Base-by-base conservation (phyloP, 176 grass and related monocot species). In the Aegilops sharonensis region DNA sequence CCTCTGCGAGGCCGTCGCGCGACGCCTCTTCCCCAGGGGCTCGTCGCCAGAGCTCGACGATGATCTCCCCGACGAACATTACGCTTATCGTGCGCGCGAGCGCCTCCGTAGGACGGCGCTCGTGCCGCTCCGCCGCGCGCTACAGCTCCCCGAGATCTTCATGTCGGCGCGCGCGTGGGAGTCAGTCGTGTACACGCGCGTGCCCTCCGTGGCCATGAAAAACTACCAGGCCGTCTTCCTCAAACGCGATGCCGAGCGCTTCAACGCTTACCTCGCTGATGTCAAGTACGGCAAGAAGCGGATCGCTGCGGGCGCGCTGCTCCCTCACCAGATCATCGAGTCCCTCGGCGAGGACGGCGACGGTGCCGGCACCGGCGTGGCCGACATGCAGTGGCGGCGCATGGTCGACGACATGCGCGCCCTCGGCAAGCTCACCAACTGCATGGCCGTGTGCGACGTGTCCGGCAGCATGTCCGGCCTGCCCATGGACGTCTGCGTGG, bases 121-220 rank as follows among this genome's bases (percentile, higher is more conserved):
- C 62, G 71, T 83, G 52, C 92, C 95, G 64, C 90, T 97, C 77
- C 90, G 90, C 65, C 82, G 89, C 79, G 87, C 79, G 31, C 89
- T 97, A 61, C 83, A 94, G 76, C 87, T 97, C 5, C 92, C 92
- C 3, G 92, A 97, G 86, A 39, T 93, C 1, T 91, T 93, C 88
- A 93, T 94, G 78, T 82, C 88, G 73, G 84, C 75, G 31, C 56
- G 78, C 17, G 87, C 83, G 67, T 93, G 89, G 95, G 85, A 75
- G 1, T 76, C 71, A 4, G 80, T 97, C 18, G 54, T 75, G 21
- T 97, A 97, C 91, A 82, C 88, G 37, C 90, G 89, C 87, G 89
- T 97, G 13, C 89, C 89, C 9, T 94, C 92, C 47, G 91, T 94
- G 29, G 89, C 92, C 59, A 97, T 97, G 95, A 97, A 85, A 42